phyloP scores from a whole-genome alignment of 495 filamentous ascomycete species.

The Eremomyces bilateralis region DNA sequence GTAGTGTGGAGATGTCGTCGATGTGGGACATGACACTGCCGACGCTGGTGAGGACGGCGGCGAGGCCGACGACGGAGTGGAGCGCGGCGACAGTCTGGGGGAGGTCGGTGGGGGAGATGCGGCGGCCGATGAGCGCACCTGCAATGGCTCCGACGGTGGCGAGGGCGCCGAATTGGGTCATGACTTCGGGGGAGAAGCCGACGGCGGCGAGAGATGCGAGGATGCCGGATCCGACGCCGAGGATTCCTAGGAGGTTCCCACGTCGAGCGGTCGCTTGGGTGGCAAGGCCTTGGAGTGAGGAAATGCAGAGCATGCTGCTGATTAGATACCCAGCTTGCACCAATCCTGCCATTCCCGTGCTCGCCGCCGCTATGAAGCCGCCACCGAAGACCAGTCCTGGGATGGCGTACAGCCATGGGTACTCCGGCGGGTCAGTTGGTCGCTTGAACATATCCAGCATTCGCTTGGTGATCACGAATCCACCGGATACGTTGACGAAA shows the following conservation, averaged over 20 bases:
- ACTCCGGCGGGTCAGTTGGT: conserved; percentile 60
- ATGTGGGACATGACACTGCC: conserved; percentile 56
- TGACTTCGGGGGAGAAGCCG: conserved; percentile 49
- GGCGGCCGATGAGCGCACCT: conserved; percentile 45
- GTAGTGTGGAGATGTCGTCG: conserved; percentile 41
- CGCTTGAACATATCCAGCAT: conserved; percentile 86
- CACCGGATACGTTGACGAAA: conserved; percentile 63
- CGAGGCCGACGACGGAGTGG: conserved; percentile 64
- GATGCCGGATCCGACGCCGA: conserved; percentile 57
- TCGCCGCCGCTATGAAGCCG: conserved; percentile 51
- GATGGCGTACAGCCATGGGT: conserved; percentile 61
- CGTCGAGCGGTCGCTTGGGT: conserved; percentile 57
- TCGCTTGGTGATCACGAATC: conserved; percentile 66
- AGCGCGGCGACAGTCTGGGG: conserved; percentile 65
- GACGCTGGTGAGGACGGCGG: conserved; percentile 61
- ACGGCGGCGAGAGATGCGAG: conserved; percentile 55
- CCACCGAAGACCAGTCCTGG: conserved; percentile 53
- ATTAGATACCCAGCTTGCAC: conserved; percentile 65
- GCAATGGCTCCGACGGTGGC: conserved; percentile 41
- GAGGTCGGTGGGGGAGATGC: conserved; percentile 60
- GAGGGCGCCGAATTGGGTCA: conserved; percentile 51
- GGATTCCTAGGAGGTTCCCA: conserved; percentile 61
- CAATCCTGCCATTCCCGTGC: conserved; percentile 55
- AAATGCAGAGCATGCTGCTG: conserved; percentile 55
- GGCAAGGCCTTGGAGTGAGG: conserved; percentile 46